Conservation (phyloP, 768 basidiomycete genomes). For the Tylopilus plumbeoviolaceoides region DNA sequence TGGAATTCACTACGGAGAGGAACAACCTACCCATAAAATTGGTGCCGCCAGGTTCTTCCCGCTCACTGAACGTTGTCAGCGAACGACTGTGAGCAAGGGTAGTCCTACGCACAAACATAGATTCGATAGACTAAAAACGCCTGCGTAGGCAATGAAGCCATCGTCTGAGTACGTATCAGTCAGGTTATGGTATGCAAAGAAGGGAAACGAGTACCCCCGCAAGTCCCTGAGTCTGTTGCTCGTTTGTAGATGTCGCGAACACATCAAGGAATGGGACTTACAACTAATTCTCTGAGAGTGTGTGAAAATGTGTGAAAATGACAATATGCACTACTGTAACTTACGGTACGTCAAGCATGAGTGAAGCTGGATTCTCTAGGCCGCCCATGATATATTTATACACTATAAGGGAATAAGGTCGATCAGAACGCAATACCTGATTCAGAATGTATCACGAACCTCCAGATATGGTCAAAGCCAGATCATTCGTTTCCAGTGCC, state of each 20-base stretch:
- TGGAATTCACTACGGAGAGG: not conserved
- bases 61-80: no score
- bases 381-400: constrained; percentile 5
- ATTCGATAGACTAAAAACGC: constrained; percentile 9
- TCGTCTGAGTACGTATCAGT: not conserved
- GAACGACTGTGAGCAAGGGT: no score
- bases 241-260: not conserved
- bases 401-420: not conserved
- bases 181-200: no score
- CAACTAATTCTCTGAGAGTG: constrained; percentile 4
- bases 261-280: not conserved
- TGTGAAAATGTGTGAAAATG: not conserved
- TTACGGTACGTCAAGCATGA: not conserved
- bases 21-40: constrained; percentile 6
- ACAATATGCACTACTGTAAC: not conserved
- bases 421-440: not conserved
- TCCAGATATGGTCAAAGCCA: not conserved
- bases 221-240: constrained; percentile 2
- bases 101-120: not conserved
- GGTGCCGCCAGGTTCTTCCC: constrained; percentile 1
- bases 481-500: not conserved
- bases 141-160: not conserved
- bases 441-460: not conserved
- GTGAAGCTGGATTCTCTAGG: not conserved
- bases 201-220: not conserved